Percentiles rank a stretch among this genome's conserved stretches.
Conservation (phyloP, 805 yeast species). For the Wickerhamomyces queroliae region DNA sequence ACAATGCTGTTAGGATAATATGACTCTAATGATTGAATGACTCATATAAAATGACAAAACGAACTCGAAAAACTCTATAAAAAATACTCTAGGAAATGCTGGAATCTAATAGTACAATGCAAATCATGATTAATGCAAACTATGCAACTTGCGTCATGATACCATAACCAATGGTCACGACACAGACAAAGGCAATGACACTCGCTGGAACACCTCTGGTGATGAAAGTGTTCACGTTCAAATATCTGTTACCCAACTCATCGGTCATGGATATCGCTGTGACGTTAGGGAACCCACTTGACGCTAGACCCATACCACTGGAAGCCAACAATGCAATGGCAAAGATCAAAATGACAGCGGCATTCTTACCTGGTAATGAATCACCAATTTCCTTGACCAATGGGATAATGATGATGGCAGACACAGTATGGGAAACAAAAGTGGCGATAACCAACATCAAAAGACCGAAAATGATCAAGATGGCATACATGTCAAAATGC, state of each 20-base stretch:
- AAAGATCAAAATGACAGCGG: conserved; percentile 39
- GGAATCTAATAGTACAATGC: too few species aligned
- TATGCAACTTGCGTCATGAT: conserved; percentile 44
- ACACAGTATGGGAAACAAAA: conserved; percentile 94
- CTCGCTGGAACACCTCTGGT: conserved; percentile 90
- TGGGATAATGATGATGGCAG: conserved; percentile 90
- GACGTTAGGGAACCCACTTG: conserved; percentile 97
- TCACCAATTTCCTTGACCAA: conserved; percentile 84
- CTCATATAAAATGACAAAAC: too few species aligned
- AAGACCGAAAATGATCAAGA: conserved; percentile 76
- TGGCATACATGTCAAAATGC: conserved; percentile 58
- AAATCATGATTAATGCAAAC: too few species aligned
- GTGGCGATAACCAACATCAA: conserved; percentile 85
- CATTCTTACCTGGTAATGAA: conserved; percentile 63
- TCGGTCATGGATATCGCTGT: conserved; percentile 95
- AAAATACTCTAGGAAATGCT: too few species aligned
- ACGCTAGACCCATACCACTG: conserved; percentile 95
- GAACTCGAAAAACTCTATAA: too few species aligned
- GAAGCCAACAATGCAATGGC: conserved; percentile 66
- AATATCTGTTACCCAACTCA: conserved; percentile 83
- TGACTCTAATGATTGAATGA: too few species aligned
- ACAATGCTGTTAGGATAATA: too few species aligned
- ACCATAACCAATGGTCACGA: conserved; percentile 76
- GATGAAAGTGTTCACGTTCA: conserved; percentile 76
- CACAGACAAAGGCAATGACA: conserved; percentile 61